Conservation (phyloP, 2,329 filamentous ascomycete species). For the Colletotrichum orbiculare region DNA sequence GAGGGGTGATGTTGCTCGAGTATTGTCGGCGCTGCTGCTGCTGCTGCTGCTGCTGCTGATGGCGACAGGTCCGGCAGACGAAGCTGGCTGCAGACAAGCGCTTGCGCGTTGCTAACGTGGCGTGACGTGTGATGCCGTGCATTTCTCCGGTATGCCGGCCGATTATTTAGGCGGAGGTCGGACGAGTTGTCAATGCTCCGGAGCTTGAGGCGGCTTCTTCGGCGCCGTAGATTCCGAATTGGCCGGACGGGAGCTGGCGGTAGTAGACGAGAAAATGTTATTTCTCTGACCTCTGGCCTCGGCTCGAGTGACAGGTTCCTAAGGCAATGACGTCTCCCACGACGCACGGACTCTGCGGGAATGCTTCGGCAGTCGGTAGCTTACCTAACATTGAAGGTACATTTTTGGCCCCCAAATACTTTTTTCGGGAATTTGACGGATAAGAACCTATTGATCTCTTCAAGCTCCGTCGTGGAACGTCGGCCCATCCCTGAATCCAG, state of each 20-base stretch:
- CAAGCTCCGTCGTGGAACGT: too few relatives aligned
- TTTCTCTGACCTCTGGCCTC: too few relatives aligned
- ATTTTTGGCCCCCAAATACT: too few relatives aligned
- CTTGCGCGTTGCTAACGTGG: slow-evolving; percentile 21
- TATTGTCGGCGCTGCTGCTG: slow-evolving; percentile 42
- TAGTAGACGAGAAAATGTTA: neutral
- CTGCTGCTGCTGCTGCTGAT: slow-evolving; percentile 42
- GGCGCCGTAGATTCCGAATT: too few relatives aligned
- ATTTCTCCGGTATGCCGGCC: neutral
- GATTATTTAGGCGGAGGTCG: too few relatives aligned
- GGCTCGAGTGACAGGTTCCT: too few relatives aligned
- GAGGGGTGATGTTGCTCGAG: slow-evolving; percentile 47
- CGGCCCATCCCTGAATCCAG: neutral
- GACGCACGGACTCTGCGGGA: too few relatives aligned
- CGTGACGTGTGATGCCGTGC: slow-evolving; percentile 21
- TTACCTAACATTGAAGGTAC: too few relatives aligned
- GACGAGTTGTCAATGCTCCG: neutral
- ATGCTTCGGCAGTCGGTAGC: too few relatives aligned
- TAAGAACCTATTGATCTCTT: too few relatives aligned
- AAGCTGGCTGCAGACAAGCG: slow-evolving; percentile 26
- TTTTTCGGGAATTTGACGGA: too few relatives aligned
- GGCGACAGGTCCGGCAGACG: slow-evolving; percentile 46
- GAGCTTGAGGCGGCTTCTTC: neutral
- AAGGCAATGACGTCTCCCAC: too few relatives aligned
- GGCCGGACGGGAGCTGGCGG: neutral